Conservation (phyloP, 495 filamentous ascomycete genomes). For the Bacidia rubella region DNA sequence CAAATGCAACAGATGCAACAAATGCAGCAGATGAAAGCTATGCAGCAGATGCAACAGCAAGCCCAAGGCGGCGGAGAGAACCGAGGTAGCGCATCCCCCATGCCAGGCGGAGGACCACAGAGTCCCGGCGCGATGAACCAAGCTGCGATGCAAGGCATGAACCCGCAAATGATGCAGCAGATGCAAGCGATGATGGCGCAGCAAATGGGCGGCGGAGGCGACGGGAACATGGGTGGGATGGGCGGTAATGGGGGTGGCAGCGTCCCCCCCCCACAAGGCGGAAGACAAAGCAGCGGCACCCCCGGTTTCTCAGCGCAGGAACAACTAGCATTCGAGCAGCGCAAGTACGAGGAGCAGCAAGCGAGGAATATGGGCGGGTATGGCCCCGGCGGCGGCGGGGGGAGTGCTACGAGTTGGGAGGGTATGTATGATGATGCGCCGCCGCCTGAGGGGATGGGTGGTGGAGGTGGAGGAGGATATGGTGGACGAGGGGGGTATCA, state of each 20-base stretch:
- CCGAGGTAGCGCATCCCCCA: conserved; percentile 58
- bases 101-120: conserved; percentile 29
- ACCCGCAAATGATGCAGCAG: conserved; percentile 75
- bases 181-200: conserved; percentile 63
- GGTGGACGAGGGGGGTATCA: conserved; percentile 29
- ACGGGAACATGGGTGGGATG: conserved; percentile 9
- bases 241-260: conserved; percentile 7
- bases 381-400: conserved; percentile 36
- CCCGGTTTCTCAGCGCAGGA: conserved; percentile 59
- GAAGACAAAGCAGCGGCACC: conserved; percentile 21
- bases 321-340: conserved; percentile 73
- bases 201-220: conserved; percentile 18
- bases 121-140: conserved; percentile 18
- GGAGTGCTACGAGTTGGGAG: conserved; percentile 76
- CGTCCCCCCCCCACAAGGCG: conserved; percentile 12
- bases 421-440: conserved; percentile 99
- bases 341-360: conserved; percentile 72
- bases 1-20: conserved; percentile 71
- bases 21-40: conserved; percentile 40
- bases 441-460: conserved; percentile 57
- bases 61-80: conserved; percentile 19
- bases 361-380: conserved; percentile 33
- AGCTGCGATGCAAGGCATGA: conserved; percentile 50
- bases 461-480: conserved; percentile 40
- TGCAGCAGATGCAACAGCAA: conserved; percentile 32